A percentile compares a stretch with the other conserved stretches of the same genome.
Evolutionary conservation across 371 early-diverging fungal species (phyloP).

Genomic region (Basidiobolus heterosporus): DNA sequence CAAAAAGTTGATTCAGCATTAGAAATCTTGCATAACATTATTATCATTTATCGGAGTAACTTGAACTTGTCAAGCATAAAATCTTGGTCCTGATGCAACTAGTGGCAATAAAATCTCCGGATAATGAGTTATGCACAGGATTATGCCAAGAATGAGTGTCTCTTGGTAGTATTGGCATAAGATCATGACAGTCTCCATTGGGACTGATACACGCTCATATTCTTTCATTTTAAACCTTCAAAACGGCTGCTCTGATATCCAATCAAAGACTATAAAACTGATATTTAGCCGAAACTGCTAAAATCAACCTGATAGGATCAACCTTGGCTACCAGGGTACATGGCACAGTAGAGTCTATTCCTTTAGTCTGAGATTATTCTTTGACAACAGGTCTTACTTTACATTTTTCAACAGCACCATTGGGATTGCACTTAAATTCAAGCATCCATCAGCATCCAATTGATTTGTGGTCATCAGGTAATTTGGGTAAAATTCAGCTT

Average conservation of each 20-base stretch:
- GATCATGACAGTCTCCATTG: no score
- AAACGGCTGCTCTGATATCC: conserved; percentile 1
- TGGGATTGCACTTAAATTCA: conserved; percentile 9
- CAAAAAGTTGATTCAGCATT: no score
- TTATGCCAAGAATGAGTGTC: no score
- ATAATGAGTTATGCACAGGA: no score
- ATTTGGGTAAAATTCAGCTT: conserved; percentile 1
- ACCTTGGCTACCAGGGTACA: conserved; percentile 11
- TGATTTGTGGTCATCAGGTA: conserved; percentile 2
- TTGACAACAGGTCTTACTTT: conserved; percentile 14
- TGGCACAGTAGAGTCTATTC: not conserved
- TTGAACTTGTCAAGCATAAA: no score
- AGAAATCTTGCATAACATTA: no score
- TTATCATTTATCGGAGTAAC: no score
- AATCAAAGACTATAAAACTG: not conserved
- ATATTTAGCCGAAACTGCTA: not conserved
- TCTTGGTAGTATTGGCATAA: no score
- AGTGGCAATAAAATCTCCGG: no score
- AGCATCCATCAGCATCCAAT: conserved; percentile 15
- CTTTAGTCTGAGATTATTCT: not conserved
- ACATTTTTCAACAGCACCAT: conserved; percentile 10
- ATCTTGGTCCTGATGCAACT: no score
- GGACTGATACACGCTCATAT: not conserved
- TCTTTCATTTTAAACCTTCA: not conserved
- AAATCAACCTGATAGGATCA: not conserved